A percentile compares a stretch with the other conserved stretches of the same genome.
These are phyloP conservation scores for Fusarium sp. DNA, from an alignment of 2,329 filamentous ascomycete species.

Conservation along the genomic window DNA sequence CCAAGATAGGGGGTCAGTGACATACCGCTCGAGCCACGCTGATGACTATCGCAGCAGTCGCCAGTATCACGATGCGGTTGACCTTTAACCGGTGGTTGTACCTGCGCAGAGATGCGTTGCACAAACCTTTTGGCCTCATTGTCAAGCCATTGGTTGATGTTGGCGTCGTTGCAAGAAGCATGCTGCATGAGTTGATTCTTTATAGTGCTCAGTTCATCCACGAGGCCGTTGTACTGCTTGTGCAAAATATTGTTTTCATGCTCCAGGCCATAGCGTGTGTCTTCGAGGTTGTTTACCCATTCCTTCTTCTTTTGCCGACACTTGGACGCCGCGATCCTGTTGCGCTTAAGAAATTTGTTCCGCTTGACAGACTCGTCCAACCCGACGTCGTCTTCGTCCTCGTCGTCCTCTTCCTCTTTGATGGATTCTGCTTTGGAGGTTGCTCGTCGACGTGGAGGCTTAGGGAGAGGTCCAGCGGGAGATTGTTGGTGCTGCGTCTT, in stretches of 20 bases:
- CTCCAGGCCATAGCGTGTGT: constrained; percentile 61
- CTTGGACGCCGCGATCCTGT: constrained; percentile 79
- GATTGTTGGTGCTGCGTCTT: constrained; percentile 4
- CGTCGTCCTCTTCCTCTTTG: constrained; percentile 31
- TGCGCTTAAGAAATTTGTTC: constrained; percentile 74
- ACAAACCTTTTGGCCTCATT: constrained; percentile 66
- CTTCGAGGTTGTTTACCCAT: constrained; percentile 65
- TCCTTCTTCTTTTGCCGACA: constrained; percentile 77
- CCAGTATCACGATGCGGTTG: background rate
- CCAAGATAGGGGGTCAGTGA: background rate
- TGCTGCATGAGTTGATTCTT: constrained; percentile 67
- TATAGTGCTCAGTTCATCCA: constrained; percentile 61
- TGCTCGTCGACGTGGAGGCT: constrained; percentile 2
- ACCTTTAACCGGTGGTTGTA: no score
- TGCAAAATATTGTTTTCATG: constrained; percentile 59
- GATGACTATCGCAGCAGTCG: background rate
- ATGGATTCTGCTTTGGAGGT: background rate
- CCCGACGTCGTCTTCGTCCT: constrained; percentile 26
- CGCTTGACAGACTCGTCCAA: constrained; percentile 58
- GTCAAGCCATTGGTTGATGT: constrained; percentile 67
- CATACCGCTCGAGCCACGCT: constrained; percentile 28
- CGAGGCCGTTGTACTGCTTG: constrained; percentile 58
- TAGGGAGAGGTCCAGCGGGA: background rate
- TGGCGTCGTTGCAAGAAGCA: constrained; percentile 64
- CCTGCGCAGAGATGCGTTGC: constrained; percentile 50